Conservation (phyloP, 2,329 filamentous ascomycete genomes). For the Botrytis fabae region DNA sequence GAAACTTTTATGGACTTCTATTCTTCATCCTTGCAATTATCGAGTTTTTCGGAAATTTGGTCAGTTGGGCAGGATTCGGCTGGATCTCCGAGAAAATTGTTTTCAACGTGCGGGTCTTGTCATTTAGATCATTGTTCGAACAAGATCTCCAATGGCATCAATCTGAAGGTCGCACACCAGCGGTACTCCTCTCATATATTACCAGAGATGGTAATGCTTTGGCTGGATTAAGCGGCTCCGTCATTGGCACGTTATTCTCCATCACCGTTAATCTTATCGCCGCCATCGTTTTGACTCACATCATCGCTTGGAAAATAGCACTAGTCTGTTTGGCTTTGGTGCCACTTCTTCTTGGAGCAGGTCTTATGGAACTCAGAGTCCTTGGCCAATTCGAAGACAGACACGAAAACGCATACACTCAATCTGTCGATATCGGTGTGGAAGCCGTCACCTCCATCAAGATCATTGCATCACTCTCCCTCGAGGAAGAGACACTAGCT, state of each 20-base stretch:
- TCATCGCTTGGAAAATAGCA: constrained; percentile 74
- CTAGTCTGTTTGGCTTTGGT: constrained; percentile 45
- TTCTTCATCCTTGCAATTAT: constrained; percentile 54
- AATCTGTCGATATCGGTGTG: constrained; percentile 57
- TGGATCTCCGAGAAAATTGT: constrained; percentile 63
- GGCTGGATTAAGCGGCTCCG: constrained; percentile 67
- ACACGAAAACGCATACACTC: constrained; percentile 64
- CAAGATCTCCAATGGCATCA: constrained; percentile 73
- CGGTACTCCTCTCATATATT: constrained; percentile 64
- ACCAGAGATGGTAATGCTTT: constrained; percentile 68
- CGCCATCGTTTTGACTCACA: constrained; percentile 67
- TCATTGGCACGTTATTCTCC: constrained; percentile 67
- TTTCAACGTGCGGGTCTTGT: constrained; percentile 52
- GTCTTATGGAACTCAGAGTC: constrained; percentile 55
- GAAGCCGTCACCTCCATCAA: constrained; percentile 67
- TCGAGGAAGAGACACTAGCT: constrained; percentile 54
- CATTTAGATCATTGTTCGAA: constrained; percentile 63
- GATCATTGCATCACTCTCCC: constrained; percentile 58
- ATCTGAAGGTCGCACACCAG: constrained; percentile 61
- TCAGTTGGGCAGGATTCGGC: constrained; percentile 56
- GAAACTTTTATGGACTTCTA: constrained; percentile 44
- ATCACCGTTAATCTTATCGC: constrained; percentile 67
- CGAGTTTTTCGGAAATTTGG: constrained; percentile 62
- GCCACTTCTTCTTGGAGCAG: constrained; percentile 64
- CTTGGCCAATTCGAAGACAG: constrained; percentile 62